phyloP scores from a whole-genome alignment of 1,284 basidiomycete species.

The Trametes sp. region DNA sequence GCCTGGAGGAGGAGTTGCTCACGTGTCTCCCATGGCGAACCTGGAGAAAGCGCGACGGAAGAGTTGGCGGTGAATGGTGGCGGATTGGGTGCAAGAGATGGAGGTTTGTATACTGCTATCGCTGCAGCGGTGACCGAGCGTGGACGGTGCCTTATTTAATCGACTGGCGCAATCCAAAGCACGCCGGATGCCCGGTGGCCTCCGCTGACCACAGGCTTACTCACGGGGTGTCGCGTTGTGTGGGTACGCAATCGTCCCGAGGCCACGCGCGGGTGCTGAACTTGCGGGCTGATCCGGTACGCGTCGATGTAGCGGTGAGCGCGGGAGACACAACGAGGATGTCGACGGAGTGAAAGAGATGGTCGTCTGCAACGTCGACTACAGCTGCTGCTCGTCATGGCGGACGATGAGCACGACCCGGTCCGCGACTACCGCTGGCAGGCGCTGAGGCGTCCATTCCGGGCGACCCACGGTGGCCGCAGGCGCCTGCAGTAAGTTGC shows the following conservation, averaged over 20 bases:
- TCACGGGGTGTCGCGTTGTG: conserved; percentile 14
- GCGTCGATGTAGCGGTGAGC: background rate
- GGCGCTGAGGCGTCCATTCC: background rate
- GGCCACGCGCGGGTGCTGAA: background rate
- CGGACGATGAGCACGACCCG: background rate
- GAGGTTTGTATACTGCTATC: background rate
- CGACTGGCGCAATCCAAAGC: background rate
- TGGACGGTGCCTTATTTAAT: background rate
- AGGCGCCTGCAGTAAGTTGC: conserved; percentile 18
- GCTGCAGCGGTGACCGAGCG: background rate
- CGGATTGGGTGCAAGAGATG: background rate
- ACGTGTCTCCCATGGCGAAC: conserved; percentile 34
- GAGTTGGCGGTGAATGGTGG: conserved; percentile 30
- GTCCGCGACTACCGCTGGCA: background rate
- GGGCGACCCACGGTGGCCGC: background rate
- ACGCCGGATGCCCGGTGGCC: background rate
- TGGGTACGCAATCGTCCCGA: background rate
- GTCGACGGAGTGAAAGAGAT: conserved; percentile 1
- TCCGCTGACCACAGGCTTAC: conserved; percentile 18
- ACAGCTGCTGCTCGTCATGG: conserved; percentile 3
- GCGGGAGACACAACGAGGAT: too few species aligned
- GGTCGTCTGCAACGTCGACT: background rate
- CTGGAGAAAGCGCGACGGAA: conserved; percentile 26
- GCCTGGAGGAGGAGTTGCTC: conserved; percentile 17
- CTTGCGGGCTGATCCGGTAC: background rate